Evolutionary conservation across 2,329 filamentous ascomycete genomes (phyloP).

Genomic region (Aureobasidium zeae): DNA sequence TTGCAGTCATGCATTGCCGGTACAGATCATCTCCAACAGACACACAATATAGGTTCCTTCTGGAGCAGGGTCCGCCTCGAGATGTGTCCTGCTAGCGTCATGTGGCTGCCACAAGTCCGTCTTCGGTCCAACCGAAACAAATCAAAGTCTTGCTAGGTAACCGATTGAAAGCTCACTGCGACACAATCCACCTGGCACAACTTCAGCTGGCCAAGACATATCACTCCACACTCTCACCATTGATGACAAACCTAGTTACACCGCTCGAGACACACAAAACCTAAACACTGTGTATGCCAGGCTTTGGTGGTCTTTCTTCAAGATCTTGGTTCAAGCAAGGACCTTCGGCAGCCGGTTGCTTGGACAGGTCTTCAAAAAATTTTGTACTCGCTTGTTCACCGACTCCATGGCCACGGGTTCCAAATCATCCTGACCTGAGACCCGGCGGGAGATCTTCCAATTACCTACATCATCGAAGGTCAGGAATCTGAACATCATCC

Average conservation of each 20-base stretch:
- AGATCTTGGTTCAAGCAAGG: slow-evolving; percentile 8
- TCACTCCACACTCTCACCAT: too few species aligned
- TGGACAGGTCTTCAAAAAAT: not conserved
- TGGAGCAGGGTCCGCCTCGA: not conserved
- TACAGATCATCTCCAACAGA: too few species aligned
- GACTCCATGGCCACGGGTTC: slow-evolving; percentile 2
- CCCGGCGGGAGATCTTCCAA: not conserved
- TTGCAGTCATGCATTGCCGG: too few species aligned
- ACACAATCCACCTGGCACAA: too few species aligned
- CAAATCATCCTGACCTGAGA: not conserved
- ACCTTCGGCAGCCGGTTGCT: slow-evolving; percentile 1
- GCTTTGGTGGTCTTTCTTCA: too few species aligned
- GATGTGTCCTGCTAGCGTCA: slow-evolving; percentile 2
- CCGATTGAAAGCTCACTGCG: too few species aligned
- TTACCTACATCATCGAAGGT: not conserved
- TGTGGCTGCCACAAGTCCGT: slow-evolving; percentile 6
- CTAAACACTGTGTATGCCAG: too few species aligned
- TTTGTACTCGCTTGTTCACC: slow-evolving; percentile 1
- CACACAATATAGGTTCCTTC: too few species aligned
- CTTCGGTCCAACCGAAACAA: not conserved
- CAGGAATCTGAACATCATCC: not conserved
- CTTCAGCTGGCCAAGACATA: too few species aligned
- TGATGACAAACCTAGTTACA: too few species aligned
- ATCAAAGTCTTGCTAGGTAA: too few species aligned
- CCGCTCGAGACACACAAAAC: too few species aligned